Evolutionary conservation across 2,329 filamentous ascomycete species (phyloP).

Genomic region (Alternaria arbusti): DNA sequence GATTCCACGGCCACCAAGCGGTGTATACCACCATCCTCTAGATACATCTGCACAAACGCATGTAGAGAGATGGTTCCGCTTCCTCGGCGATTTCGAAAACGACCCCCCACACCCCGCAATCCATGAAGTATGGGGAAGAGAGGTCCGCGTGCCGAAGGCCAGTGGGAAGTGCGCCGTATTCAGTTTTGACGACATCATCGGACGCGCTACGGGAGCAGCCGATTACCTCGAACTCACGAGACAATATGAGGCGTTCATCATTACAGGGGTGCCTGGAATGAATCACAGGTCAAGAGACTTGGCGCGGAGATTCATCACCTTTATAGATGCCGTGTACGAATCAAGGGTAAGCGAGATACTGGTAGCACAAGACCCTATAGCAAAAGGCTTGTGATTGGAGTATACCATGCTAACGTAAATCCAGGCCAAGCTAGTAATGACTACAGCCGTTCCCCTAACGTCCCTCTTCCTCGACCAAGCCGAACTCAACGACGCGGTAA

Average conservation of each 20-base stretch:
- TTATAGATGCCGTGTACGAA: conserved; percentile 96
- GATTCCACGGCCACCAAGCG: conserved; percentile 88
- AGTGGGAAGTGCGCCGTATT: conserved; percentile 90
- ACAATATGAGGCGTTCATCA: conserved; percentile 88
- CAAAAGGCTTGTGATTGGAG: background rate
- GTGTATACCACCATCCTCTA: conserved; percentile 90
- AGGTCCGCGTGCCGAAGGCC: conserved; percentile 85
- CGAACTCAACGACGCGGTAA: conserved; percentile 55
- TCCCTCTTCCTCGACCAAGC: conserved; percentile 81
- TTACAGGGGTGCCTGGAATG: conserved; percentile 93
- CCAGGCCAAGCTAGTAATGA: conserved; percentile 93
- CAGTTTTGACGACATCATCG: conserved; percentile 90
- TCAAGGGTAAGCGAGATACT: conserved; percentile 53
- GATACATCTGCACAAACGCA: conserved; percentile 79
- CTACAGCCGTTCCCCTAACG: conserved; percentile 81
- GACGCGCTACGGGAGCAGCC: conserved; percentile 84
- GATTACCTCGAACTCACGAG: conserved; percentile 93
- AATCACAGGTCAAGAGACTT: conserved; percentile 84
- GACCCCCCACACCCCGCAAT: conserved; percentile 78
- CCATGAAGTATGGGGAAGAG: conserved; percentile 90
- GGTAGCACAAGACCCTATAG: background rate
- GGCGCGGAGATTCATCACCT: conserved; percentile 92
- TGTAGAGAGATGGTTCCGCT: conserved; percentile 93
- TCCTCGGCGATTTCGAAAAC: conserved; percentile 81
- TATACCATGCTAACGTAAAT: background rate